Base-by-base conservation (phyloP, 495 filamentous ascomycete genomes). In the Chaetomium tenue region DNA sequence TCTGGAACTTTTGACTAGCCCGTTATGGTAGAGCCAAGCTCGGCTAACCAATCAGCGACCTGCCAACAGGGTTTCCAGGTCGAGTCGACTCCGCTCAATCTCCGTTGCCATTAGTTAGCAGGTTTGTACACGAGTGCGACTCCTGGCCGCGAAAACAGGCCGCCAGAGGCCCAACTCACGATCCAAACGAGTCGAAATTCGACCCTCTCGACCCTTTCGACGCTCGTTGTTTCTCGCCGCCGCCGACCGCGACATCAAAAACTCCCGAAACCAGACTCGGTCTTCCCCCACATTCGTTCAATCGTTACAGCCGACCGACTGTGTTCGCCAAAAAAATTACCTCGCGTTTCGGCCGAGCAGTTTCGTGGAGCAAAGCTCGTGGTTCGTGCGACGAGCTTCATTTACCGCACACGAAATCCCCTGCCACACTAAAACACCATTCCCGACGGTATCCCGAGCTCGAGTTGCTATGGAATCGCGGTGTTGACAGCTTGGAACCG, bases 401-500 rank as follows among this genome's bases (percentile, higher is more conserved):
- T 62, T 68, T 58, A 53, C 58, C 11, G 50, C 37, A 54, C 50
- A 39, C 59, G 37, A 22, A 52, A 9, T 40, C 54, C 40, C 47
- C 28, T 22, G 37, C 37, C 66, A 48, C 62, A 22, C 63, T 26
- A 51, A 5, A 64, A 25, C 42, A 39, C 37, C 58, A 60, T 52
- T 42, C 16, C 50, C 48, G 47, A 60, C 23, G n/a, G 23, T 18
- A 22, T 52, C 18, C 20, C 46, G 46, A 50, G 46, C 25, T 52
- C 26, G 25, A 22, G 20, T 30, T 61, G 66, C 59, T 69, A 75
- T 75, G 72, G 71, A 61, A 54, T 30, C 55, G 28, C 23, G 53
- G 48, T 50, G 39, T 65, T 71, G 58, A 65, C 66, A 65, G 44
- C 47, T 66, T 61, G 46, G 63, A 58, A 51, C 65, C 57, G 54